phyloP scores from a whole-genome alignment of 2,329 filamentous ascomycete genomes.

The Fusarium hainanense region DNA sequence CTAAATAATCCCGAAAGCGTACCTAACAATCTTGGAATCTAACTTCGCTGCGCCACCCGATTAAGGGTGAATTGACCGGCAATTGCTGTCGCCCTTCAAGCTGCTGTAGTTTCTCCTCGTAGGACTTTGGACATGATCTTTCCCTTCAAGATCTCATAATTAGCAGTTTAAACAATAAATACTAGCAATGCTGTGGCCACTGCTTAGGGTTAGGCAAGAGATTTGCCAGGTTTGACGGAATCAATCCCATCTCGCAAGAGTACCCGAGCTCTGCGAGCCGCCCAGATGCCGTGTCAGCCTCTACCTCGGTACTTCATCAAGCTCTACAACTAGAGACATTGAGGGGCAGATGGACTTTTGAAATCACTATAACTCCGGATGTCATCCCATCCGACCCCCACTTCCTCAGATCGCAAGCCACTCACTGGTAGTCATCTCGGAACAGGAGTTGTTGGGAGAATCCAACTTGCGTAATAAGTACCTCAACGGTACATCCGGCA shows the following conservation, averaged over 20 bases:
- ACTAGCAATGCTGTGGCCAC: no score
- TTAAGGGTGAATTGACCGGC: neutral
- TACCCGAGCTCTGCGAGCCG: neutral
- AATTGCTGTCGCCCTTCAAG: neutral
- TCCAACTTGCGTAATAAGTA: neutral
- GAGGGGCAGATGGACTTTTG: neutral
- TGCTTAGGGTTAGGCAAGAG: no score
- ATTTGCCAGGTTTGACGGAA: neutral
- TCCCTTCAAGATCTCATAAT: no score
- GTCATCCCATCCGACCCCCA: neutral
- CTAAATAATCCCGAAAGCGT: neutral
- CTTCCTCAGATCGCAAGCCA: neutral
- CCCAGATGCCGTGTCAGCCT: neutral
- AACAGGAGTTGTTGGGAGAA: neutral
- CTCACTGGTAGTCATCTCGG: neutral
- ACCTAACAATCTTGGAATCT: neutral
- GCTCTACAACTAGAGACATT: fast-evolving
- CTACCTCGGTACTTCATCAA: no score
- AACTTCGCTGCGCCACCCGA: neutral
- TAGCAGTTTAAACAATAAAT: no score
- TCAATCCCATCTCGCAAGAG: no score
- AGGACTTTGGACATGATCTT: no score
- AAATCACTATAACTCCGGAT: neutral
- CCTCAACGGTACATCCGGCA: neutral
- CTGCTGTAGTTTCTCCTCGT: no score